phyloP scores from a whole-genome alignment of 108 stramenopile species.

The Schizochytrium sp. region DNA sequence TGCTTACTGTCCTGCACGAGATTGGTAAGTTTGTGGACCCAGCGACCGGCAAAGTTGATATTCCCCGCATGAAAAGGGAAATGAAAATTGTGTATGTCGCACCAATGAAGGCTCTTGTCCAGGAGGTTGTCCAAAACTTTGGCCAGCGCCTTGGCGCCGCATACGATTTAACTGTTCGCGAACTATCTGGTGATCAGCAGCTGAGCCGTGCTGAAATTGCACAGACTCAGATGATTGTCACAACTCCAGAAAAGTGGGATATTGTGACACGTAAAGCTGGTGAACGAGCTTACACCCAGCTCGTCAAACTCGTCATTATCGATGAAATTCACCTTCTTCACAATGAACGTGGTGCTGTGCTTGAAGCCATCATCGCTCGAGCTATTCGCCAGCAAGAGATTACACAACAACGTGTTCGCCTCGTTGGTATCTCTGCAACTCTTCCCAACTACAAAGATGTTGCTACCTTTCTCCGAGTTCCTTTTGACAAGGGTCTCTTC shows the following conservation, averaged over 20 bases:
- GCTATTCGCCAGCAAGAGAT: slow-evolving; percentile 95
- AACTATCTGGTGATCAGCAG: slow-evolving; percentile 97
- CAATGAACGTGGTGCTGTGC: slow-evolving; percentile 97
- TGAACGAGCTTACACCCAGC: slow-evolving; percentile 95
- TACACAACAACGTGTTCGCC: slow-evolving; percentile 90
- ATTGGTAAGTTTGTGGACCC: slow-evolving; percentile 86
- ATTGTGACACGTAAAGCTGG: slow-evolving; percentile 99
- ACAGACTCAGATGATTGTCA: slow-evolving; percentile 97
- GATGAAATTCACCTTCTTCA: slow-evolving; percentile 99
- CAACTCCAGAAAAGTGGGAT: slow-evolving; percentile 99
- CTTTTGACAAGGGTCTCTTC: slow-evolving; percentile 93
- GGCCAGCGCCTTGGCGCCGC: slow-evolving; percentile 82
- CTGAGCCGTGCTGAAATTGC: slow-evolving; percentile 94
- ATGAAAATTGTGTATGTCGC: slow-evolving; percentile 99
- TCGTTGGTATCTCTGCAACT: slow-evolving; percentile 98
- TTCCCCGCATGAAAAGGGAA: slow-evolving; percentile 87
- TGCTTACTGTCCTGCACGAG: slow-evolving; percentile 93
- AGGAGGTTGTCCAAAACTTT: slow-evolving; percentile 97
- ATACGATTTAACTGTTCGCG: slow-evolving; percentile 90
- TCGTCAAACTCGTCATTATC: slow-evolving; percentile 95
- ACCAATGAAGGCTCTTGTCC: slow-evolving; percentile 99
- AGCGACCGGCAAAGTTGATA: slow-evolving; percentile 80
- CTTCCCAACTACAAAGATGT: slow-evolving; percentile 99
- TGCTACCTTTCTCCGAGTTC: slow-evolving; percentile 95
- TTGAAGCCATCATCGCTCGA: slow-evolving; percentile 95